Percentiles rank a stretch among this genome's conserved stretches.
Evolutionary conservation across 768 basidiomycete genomes (phyloP).

Genomic region (Glaciozyma martinii): DNA sequence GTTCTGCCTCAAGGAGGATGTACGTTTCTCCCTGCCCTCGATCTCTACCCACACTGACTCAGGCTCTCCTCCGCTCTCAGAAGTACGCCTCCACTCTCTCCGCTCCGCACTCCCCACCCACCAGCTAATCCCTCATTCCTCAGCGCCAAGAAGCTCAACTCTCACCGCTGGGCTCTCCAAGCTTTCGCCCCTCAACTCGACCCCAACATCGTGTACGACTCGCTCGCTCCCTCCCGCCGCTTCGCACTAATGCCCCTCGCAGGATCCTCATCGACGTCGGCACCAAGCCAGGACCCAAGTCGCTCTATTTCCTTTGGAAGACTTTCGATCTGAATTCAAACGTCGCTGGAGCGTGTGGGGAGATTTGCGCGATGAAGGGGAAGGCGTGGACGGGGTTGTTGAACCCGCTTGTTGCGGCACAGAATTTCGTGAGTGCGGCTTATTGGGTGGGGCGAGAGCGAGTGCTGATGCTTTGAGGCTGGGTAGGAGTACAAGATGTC

Average conservation of each 20-base stretch:
- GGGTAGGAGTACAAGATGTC: constrained; percentile 75
- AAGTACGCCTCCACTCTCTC: constrained; percentile 35
- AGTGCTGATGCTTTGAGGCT: no score
- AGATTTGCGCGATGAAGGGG: constrained; percentile 59
- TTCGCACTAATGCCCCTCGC: neutral
- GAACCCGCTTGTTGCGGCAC: constrained; percentile 77
- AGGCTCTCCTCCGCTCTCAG: no score
- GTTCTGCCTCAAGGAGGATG: constrained; percentile 38
- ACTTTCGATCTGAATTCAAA: constrained; percentile 50
- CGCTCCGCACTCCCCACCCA: constrained; percentile 44
- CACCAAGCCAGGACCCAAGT: constrained; percentile 72
- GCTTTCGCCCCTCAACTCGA: constrained; percentile 73
- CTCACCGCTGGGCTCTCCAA: constrained; percentile 91
- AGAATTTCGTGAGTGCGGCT: constrained; percentile 55
- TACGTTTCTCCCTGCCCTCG: constrained; percentile 61
- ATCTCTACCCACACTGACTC: neutral
- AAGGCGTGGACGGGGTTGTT: constrained; percentile 47
- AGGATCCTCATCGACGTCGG: constrained; percentile 69
- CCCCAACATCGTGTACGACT: constrained; percentile 72
- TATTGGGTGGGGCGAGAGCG: no score
- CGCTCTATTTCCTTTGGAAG: constrained; percentile 90
- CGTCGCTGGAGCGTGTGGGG: constrained; percentile 54
- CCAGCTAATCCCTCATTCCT: neutral
- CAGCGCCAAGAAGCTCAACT: constrained; percentile 53
- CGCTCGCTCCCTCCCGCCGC: neutral